These are phyloP conservation scores for Paracoccidioides brasiliensis DNA, from an alignment of 2,329 filamentous ascomycete species.

Conservation along the genomic window DNA sequence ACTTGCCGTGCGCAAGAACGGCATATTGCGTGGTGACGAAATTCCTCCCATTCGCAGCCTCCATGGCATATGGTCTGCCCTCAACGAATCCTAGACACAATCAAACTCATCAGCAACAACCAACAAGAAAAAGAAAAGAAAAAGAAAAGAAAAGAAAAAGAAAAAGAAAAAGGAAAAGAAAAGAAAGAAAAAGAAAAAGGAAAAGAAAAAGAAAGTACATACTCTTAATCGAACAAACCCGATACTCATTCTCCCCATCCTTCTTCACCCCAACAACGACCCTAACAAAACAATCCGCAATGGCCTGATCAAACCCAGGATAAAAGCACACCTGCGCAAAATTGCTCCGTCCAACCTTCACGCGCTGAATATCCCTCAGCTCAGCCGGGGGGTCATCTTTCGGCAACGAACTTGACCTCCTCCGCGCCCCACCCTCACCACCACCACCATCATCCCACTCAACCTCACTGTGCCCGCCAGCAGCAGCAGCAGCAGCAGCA, in stretches of 20 bases:
- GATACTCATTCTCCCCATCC: constrained; percentile 63
- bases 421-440: constrained; percentile 49
- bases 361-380: constrained; percentile 69
- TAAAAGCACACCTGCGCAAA: constrained; percentile 90
- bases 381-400: constrained; percentile 59
- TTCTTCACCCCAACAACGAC: constrained; percentile 70
- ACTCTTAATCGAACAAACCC: constrained; percentile 82
- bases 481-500: constrained; percentile 29
- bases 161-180: neutral
- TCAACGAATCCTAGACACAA: constrained; percentile 52
- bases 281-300: constrained; percentile 73
- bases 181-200: constrained; percentile 4
- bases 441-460: constrained; percentile 58
- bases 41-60: constrained; percentile 56
- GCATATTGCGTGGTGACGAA: constrained; percentile 82
- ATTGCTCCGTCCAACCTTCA: constrained; percentile 69
- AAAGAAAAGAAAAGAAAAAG: constrained; percentile 2
- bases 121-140: constrained; percentile 5
- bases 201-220: constrained; percentile 15
- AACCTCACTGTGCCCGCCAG: constrained; percentile 63
- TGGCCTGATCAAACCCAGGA: constrained; percentile 70
- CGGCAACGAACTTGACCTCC: constrained; percentile 36
- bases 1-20: constrained; percentile 66
- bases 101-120: constrained; percentile 15
- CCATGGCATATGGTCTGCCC: constrained; percentile 73